Base-by-base conservation (phyloP, 441 rosid genomes). In the Gossypium laxum region DNA sequence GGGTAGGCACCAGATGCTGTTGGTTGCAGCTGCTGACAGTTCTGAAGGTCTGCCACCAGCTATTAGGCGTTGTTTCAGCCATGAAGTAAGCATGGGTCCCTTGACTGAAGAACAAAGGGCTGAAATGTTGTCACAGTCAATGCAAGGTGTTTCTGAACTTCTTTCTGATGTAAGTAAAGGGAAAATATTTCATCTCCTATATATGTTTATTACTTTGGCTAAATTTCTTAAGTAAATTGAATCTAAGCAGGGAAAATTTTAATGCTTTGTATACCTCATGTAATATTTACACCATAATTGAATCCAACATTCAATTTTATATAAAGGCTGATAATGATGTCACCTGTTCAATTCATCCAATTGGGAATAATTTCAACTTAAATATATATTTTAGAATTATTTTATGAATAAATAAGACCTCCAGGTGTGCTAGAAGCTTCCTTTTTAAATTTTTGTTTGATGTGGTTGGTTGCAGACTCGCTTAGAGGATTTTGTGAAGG, bases 61-160 rank as follows among this genome's bases (percentile, higher is more conserved):
- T 69, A 84, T 94, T 70, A 82, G 97, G 75, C 95, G 97, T 79
- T 93, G 98, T 88, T 91, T 93, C 82, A 91, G 97, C 85, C 97
- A 94, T 74, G 98, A 93, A 81, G 80, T 93, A 80, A 84, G 85
- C 57, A 88, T 93, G 93, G 88, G 85, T 67, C 84, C 94, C 75
- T 79, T 90, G 66, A 84, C 88, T 70, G 98, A 89, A 81, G 94
- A 94, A 65, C 93, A 91, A 81, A 87, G 98, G 79, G 82, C 77
- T 60, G 85, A 86, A 77, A 85, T 94, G 89, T 69, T 91, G 80
- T 77, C 89, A 71, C 92, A 78, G 81, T 84, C 86, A 67, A 85
- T 94, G 74, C 86, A 88, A 83, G 85, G 83, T 66, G 81, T 88
- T 81, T 79, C 90, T 72, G 84, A 89, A 69, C 79, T 88, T 74